Evolutionary conservation across 2,329 filamentous ascomycete species (phyloP).

Genomic region (Diaporthe nobilis): DNA sequence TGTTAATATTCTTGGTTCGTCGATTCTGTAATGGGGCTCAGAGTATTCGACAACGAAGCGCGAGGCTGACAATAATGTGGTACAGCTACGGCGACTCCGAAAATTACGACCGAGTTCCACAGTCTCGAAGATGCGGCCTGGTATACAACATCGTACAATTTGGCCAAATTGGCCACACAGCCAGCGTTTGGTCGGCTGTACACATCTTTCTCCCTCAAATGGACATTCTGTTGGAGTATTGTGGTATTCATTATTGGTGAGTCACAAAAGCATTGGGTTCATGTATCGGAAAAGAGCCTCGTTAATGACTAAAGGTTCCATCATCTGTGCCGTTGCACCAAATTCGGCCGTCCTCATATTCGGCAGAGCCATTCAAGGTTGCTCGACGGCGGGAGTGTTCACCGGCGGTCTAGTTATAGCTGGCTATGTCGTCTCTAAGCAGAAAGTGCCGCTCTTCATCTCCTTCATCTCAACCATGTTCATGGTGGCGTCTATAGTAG

Average conservation of each 20-base stretch:
- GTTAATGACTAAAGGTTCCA: not conserved
- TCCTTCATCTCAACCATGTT: slow-evolving; percentile 28
- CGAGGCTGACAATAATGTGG: not conserved
- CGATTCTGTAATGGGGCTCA: no score
- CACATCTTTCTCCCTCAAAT: slow-evolving; percentile 32
- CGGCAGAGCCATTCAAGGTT: slow-evolving; percentile 26
- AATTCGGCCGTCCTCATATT: slow-evolving; percentile 34
- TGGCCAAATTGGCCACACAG: slow-evolving; percentile 30
- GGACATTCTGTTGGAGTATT: slow-evolving; percentile 24
- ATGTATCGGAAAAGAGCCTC: not conserved
- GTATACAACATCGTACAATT: slow-evolving; percentile 31
- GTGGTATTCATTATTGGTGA: slow-evolving; percentile 13
- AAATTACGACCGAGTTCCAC: slow-evolving; percentile 34
- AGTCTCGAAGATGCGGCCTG: slow-evolving; percentile 34
- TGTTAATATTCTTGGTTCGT: slow-evolving; percentile 17
- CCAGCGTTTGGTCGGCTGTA: slow-evolving; percentile 33
- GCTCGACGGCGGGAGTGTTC: slow-evolving; percentile 23
- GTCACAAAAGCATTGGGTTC: not conserved
- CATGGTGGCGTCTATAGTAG: slow-evolving; percentile 36
- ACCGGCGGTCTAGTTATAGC: slow-evolving; percentile 29
- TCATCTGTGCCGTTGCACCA: slow-evolving; percentile 30
- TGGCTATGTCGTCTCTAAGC: slow-evolving; percentile 28
- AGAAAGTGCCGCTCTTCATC: slow-evolving; percentile 25
- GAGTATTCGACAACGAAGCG: no score
- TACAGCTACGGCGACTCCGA: slow-evolving; percentile 24